Base-by-base conservation (phyloP, 78 protist genomes). In the Speleostelium caveatum region DNA sequence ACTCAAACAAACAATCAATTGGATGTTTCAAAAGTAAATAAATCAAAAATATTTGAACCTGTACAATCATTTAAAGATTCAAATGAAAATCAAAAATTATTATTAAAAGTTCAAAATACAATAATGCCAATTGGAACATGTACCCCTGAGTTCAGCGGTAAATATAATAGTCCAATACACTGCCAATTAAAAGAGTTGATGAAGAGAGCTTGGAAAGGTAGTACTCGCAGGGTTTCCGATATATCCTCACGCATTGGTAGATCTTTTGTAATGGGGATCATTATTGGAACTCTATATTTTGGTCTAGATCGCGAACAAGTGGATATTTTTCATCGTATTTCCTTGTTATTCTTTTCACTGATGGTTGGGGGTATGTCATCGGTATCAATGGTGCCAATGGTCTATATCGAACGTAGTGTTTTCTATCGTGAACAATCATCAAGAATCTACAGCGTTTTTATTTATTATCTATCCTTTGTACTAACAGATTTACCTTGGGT, bases 331-430 rank as follows among this genome's bases (percentile, higher is more conserved):
- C 73, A 80, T 65, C 41, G 94, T 30, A 36, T 36, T 21, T 71
- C 83, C 2, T 14, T 76, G 6, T n/a, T 90, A 1, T 90, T 80
- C 80, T 90, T 79, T 42, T 69, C 61, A 6, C 14, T 51, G 12
- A 38, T 59, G 61, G 59, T 61, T 42, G 86, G 69, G 60, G 76
- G 86, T 71, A 75, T 87, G 78, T 58, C 75, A n/a, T 73, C 49
- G 14, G 12, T 87, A 12, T 22, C 65, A 8, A 35, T 60, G 2
- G 39, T 87, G 21, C 93, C 93, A 21, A 32, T 65, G 6, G 49
- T 75, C 12, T 12, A 24, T 0, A 30, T 26, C 2, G 93, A 75
- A 38, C 73, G 93, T 42, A 86, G 80, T 71, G 73, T 87, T 22
- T 87, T 75, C 65, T 66, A 66, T 49, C 73, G 78, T 56, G 93